Evolutionary conservation across 257 asterid species (phyloP), one percentile per base, ranked within the genome.

Genomic region (Nicotiana attenuata): DNA sequence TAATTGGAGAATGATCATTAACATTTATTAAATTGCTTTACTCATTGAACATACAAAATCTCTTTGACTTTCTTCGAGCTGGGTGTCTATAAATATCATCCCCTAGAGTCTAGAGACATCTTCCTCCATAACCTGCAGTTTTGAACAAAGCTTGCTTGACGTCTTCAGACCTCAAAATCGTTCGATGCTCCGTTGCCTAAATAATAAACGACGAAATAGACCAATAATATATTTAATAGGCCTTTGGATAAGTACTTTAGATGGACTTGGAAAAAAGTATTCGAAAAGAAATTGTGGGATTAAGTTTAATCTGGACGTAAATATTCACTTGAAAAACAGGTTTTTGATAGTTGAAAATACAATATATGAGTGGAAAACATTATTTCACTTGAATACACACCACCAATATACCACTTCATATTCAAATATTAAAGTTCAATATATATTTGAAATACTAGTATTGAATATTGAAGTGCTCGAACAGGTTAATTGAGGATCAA

Each of bases 81-180:
- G 26, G 1, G 61, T n/a, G 29, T n/a, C 65, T 50, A 79, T 22
- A 66, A 55, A 15, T 78, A 71, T 66, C 81, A 80, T 14, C 41
- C 3, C 77, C 84, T 90, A 90, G 24, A 90, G 10, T 67, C 85
- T 90, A 90, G 20, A 90, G 10, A 84, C 94, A 91, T 89, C 94
- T 92, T 80, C 97, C 97, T 73, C 98, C 97, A 61, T 86, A 92
- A 24, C 97, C 96, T 73, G 98, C 96, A 85, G 86, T 92, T 81
- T 91, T 91, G 84, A 86, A 88, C 68, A 93, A 57, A 26, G 93
- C 96, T 78, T 89, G 96, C 84, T 92, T 91, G 35, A 93, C 87
- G 24, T 91, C 97, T 77, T 91, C 94, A 3, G 87, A 24, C 29
- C 87, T 87, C 38, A 90, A 10, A 20, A 85, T 63, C 22, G 88